A percentile compares a stretch with the other conserved stretches of the same genome.
These are phyloP conservation scores for Urtica urens DNA, from an alignment of 306 rosid species.

Conservation along the genomic window DNA sequence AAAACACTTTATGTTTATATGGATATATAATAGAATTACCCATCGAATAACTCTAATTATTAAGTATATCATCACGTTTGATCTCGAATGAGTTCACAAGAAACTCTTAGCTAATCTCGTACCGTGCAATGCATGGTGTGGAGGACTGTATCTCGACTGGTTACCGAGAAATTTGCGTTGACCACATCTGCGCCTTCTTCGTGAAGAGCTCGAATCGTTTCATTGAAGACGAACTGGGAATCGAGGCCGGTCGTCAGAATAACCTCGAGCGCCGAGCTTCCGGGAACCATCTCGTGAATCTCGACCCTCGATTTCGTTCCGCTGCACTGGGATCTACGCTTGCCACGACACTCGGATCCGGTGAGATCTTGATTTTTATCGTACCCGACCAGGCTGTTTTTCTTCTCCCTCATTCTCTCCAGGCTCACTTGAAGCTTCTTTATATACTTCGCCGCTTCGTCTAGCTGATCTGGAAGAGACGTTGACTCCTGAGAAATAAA, in stretches of 20 bases:
- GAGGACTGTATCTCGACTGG: constrained; percentile 24
- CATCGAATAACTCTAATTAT: too few relatives aligned
- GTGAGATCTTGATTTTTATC: background rate
- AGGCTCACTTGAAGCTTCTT: constrained; percentile 42
- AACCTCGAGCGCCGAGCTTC: constrained; percentile 39
- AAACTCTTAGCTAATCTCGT: too few relatives aligned
- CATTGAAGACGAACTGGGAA: constrained; percentile 37
- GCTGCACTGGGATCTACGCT: background rate
- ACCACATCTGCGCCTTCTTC: constrained; percentile 58
- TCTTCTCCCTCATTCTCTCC: constrained; percentile 63
- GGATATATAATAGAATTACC: too few relatives aligned
- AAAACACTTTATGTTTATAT: too few relatives aligned
- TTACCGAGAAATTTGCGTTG: constrained; percentile 39
- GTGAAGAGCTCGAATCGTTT: constrained; percentile 37
- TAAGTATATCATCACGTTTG: too few relatives aligned
- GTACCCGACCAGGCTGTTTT: constrained; percentile 23
- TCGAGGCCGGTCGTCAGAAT: constrained; percentile 47
- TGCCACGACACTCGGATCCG: background rate
- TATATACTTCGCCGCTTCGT: constrained; percentile 53
- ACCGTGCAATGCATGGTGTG: constrained; percentile 57
- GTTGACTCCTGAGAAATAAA: constrained; percentile 18
- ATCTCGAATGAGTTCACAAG: too few relatives aligned
- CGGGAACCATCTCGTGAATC: constrained; percentile 36
- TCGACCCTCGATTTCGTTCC: constrained; percentile 33
- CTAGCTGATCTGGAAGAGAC: constrained; percentile 44